Evolutionary conservation across 108 stramenopile genomes (phyloP).

Genomic region (Skeletonema menzelii): DNA sequence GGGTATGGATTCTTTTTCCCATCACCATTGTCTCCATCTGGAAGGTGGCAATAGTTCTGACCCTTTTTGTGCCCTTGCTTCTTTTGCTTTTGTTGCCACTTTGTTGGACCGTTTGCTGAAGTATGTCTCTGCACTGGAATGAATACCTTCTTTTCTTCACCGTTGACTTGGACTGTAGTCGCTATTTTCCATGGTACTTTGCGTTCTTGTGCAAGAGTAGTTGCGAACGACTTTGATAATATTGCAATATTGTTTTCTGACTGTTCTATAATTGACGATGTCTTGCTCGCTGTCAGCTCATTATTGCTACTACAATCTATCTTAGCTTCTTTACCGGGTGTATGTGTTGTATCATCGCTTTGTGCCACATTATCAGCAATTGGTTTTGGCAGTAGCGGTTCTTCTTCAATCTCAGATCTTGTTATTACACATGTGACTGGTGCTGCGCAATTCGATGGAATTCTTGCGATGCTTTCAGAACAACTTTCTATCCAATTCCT

Average conservation of each 20-base stretch:
- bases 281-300: neutral
- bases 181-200: neutral
- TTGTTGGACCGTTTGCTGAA: conserved; percentile 31
- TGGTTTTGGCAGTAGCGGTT: neutral
- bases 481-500: conserved; percentile 41
- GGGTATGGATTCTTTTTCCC: conserved; percentile 75
- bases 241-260: neutral
- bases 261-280: neutral
- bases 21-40: conserved; percentile 58
- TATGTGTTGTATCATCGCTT: neutral
- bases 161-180: conserved; percentile 4
- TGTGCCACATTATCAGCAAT: neutral
- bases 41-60: conserved; percentile 15
- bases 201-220: neutral
- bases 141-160: conserved; percentile 25
- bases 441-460: conserved; percentile 20
- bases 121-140: conserved; percentile 34
- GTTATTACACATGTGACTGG: conserved; percentile 31
- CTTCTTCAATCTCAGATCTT: conserved; percentile 29
- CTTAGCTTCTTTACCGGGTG: neutral
- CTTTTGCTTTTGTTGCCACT: conserved; percentile 22
- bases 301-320: neutral
- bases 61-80: neutral
- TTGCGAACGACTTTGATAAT: neutral
- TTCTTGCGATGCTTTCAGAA: conserved; percentile 27